Evolutionary conservation across 2,329 filamentous ascomycete species (phyloP).

Genomic region (Colletotrichum endophyticum): DNA sequence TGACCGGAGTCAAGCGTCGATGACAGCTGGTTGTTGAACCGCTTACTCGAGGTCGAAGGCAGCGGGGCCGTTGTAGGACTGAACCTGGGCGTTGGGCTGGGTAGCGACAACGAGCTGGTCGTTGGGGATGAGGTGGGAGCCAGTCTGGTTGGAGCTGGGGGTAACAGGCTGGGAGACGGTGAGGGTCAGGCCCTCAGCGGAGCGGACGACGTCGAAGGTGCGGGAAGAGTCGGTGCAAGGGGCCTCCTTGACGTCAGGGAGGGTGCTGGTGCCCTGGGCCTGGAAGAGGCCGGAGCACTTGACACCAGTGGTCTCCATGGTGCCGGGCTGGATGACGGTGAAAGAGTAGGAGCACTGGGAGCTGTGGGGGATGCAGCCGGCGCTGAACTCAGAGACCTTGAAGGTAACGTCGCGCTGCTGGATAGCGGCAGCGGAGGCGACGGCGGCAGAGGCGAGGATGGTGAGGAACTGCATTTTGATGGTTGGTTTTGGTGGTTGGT

Average conservation of each 20-base stretch:
- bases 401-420: slow-evolving; percentile 26
- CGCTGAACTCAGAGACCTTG: slow-evolving; percentile 29
- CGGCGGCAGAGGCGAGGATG: slow-evolving; percentile 24
- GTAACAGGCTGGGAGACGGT: slow-evolving; percentile 30
- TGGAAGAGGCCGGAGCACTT: slow-evolving; percentile 25
- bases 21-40: background rate
- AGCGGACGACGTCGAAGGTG: slow-evolving; percentile 29
- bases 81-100: slow-evolving; percentile 29
- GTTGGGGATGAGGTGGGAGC: slow-evolving; percentile 30
- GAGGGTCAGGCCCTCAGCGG: slow-evolving; percentile 28
- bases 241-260: slow-evolving; percentile 33
- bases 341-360: slow-evolving; percentile 25
- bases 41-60: slow-evolving; percentile 14
- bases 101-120: slow-evolving; percentile 24
- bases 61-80: slow-evolving; percentile 32
- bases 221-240: slow-evolving; percentile 32
- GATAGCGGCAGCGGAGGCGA: slow-evolving; percentile 26
- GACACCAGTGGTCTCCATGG: slow-evolving; percentile 29
- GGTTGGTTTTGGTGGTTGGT: background rate
- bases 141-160: slow-evolving; percentile 27
- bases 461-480: slow-evolving; percentile 31
- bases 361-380: slow-evolving; percentile 32
- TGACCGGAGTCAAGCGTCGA: background rate
- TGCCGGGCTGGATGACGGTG: slow-evolving; percentile 21
- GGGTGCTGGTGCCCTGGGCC: slow-evolving; percentile 24